Evolutionary conservation across 495 filamentous ascomycete species (phyloP).

Genomic region (Hypomontagnella submonticulosa): DNA sequence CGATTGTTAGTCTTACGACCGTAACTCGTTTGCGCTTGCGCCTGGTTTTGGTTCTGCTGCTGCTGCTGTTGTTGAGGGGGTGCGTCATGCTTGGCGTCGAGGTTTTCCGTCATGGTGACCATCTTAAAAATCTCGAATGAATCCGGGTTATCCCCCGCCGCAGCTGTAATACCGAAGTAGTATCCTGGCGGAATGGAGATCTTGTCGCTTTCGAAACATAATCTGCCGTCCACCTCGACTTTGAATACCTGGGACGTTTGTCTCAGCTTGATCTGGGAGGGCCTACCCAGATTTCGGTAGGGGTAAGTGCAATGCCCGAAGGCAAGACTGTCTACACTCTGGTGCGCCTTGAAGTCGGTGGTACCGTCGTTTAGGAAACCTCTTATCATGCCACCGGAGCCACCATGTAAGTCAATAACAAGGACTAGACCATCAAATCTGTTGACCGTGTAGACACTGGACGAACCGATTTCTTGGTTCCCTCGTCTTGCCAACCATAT

Average conservation of each 20-base stretch:
- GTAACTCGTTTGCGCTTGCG: conserved; percentile 46
- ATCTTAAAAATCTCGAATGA: conserved; percentile 95
- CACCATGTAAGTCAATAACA: conserved; percentile 88
- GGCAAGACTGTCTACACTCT: conserved; percentile 82
- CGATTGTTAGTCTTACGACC: conserved; percentile 37
- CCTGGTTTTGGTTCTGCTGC: conserved; percentile 45
- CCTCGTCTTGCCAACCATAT: conserved; percentile 90
- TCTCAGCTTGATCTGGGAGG: conserved; percentile 78
- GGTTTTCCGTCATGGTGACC: conserved; percentile 67
- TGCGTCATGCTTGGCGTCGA: conserved; percentile 45
- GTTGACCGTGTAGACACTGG: conserved; percentile 83
- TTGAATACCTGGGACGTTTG: conserved; percentile 72
- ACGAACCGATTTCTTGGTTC: conserved; percentile 68
- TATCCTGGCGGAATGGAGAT: conserved; percentile 82
- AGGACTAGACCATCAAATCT: conserved; percentile 89
- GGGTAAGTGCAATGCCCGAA: conserved; percentile 93
- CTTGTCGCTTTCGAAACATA: conserved; percentile 86
- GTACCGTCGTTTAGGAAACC: conserved; percentile 95
- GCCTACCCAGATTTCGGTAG: conserved; percentile 91
- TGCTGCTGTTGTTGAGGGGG: conserved; percentile 51
- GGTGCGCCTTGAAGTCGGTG: conserved; percentile 80
- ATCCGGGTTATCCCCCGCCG: conserved; percentile 89
- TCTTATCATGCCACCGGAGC: conserved; percentile 80
- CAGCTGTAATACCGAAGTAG: conserved; percentile 86
- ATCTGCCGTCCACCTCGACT: conserved; percentile 82